Evolutionary conservation across 805 yeast species (phyloP).

Genomic region (Candida tallmaniae): DNA sequence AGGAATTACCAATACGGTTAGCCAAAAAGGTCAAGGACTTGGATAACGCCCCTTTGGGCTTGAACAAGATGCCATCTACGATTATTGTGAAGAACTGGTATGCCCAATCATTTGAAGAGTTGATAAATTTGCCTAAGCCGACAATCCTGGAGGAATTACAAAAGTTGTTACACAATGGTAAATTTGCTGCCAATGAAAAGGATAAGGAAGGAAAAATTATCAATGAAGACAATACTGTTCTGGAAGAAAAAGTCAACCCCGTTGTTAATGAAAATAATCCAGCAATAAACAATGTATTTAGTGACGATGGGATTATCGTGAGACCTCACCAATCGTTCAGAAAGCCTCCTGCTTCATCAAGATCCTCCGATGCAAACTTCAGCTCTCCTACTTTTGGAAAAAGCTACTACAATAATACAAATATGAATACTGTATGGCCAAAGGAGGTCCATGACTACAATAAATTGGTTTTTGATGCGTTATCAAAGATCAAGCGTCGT

Average conservation of each 20-base stretch:
- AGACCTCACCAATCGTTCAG: slow-evolving; percentile 15
- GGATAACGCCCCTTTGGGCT: slow-evolving; percentile 72
- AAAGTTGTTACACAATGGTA: slow-evolving; percentile 21
- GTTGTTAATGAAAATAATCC: slow-evolving; percentile 32
- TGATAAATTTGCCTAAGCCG: slow-evolving; percentile 63
- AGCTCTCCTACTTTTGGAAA: slow-evolving; percentile 39
- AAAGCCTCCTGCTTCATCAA: slow-evolving; percentile 1
- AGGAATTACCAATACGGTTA: slow-evolving; percentile 81
- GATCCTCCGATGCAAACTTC: slow-evolving; percentile 2
- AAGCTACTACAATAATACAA: slow-evolving; percentile 50
- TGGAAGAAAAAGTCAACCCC: slow-evolving; percentile 17
- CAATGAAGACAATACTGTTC: slow-evolving; percentile 11
- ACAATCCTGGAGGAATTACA: slow-evolving; percentile 39
- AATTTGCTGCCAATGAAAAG: slow-evolving; percentile 13
- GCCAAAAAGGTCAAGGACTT: slow-evolving; percentile 84
- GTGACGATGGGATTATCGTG: slow-evolving; percentile 51
- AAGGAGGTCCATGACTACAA: slow-evolving; percentile 70
- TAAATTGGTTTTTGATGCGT: slow-evolving; percentile 56
- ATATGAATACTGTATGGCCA: slow-evolving; percentile 60
- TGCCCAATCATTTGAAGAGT: slow-evolving; percentile 83
- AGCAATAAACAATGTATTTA: slow-evolving; percentile 35
- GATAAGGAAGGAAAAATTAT: slow-evolving; percentile 8
- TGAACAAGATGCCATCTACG: slow-evolving; percentile 70
- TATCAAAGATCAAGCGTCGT: slow-evolving; percentile 69
- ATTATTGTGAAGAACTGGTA: slow-evolving; percentile 81